Percentiles rank a stretch among this genome's conserved stretches.
These are phyloP conservation scores for Aspergillus proliferans DNA, from an alignment of 2,329 filamentous ascomycete species.

Conservation along the genomic window DNA sequence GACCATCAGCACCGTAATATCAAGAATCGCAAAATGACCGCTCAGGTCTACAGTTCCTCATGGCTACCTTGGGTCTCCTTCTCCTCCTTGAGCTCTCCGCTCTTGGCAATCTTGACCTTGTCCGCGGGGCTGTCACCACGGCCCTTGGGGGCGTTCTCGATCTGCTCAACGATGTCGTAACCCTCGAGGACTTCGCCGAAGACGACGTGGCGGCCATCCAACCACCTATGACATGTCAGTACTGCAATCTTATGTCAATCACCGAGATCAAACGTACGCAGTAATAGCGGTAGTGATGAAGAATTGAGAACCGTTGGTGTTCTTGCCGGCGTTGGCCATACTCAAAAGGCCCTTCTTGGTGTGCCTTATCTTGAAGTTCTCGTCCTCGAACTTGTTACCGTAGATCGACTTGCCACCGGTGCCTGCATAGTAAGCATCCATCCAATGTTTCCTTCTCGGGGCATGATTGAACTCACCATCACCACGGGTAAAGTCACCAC, in stretches of 20 bases:
- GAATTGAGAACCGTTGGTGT: conserved; percentile 62
- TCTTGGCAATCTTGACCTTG: conserved; percentile 60
- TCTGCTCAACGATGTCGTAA: conserved; percentile 59
- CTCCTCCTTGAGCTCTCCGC: conserved; percentile 55
- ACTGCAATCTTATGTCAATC: background rate
- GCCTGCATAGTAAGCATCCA: conserved; percentile 30
- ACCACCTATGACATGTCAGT: conserved; percentile 41
- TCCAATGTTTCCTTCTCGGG: background rate
- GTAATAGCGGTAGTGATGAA: conserved; percentile 60
- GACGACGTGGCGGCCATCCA: conserved; percentile 60
- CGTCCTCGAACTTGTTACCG: conserved; percentile 59
- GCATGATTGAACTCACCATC: conserved; percentile 42
- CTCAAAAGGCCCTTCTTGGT: conserved; percentile 58
- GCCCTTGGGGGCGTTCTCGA: conserved; percentile 57
- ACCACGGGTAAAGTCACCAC: conserved; percentile 60
- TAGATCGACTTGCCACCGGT: conserved; percentile 65
- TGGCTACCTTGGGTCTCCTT: conserved; percentile 38
- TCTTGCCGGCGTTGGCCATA: conserved; percentile 60
- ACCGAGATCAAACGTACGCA: conserved; percentile 26
- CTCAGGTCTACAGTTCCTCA: conserved; percentile 54
- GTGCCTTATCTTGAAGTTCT: conserved; percentile 68
- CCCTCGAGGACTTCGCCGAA: conserved; percentile 65
- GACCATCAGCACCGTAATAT: conserved; percentile 30
- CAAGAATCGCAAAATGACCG: conserved; percentile 14
- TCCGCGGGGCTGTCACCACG: conserved; percentile 51